phyloP scores from a whole-genome alignment of 2,329 filamentous ascomycete genomes.

The Pseudogymnoascus sp. region DNA sequence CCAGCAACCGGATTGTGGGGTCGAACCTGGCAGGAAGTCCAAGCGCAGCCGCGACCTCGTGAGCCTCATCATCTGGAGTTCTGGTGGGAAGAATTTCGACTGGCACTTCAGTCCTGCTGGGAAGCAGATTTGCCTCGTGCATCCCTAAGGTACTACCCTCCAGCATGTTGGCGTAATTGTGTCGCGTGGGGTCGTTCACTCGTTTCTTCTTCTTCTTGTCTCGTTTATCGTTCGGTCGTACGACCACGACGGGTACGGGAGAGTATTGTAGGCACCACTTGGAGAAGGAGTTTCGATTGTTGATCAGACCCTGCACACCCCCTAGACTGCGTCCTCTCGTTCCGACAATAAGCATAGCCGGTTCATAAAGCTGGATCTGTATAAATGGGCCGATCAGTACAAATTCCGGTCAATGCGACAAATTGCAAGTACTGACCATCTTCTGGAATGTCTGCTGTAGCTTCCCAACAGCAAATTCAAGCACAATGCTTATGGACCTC shows the following conservation, averaged over 20 bases:
- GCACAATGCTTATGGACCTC: constrained; percentile 63
- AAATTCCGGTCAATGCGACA: not conserved
- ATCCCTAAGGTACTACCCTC: constrained; percentile 43
- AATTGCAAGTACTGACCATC: constrained; percentile 47
- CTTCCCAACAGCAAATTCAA: constrained; percentile 66
- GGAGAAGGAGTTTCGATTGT: constrained; percentile 54
- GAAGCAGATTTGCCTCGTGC: constrained; percentile 27
- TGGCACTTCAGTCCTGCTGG: constrained; percentile 19
- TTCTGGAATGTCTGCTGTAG: constrained; percentile 65
- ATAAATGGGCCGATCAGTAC: constrained; percentile 12
- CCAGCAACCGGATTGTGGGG: constrained; percentile 53
- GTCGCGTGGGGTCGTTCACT: constrained; percentile 53
- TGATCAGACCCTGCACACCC: constrained; percentile 62
- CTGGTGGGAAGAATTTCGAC: constrained; percentile 18
- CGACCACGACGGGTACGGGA: constrained; percentile 67
- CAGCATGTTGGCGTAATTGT: constrained; percentile 59
- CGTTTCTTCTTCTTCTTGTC: constrained; percentile 67
- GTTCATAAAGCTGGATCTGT: constrained; percentile 66
- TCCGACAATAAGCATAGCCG: constrained; percentile 64
- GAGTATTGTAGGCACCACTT: constrained; percentile 71
- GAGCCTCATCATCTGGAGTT: constrained; percentile 53
- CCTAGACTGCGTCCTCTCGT: constrained; percentile 62
- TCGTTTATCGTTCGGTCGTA: constrained; percentile 61
- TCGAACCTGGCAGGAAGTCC: constrained; percentile 57
- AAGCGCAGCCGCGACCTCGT: constrained; percentile 55